These are phyloP conservation scores for Talaromyces pinophilus DNA, from an alignment of 2,329 filamentous ascomycete genomes.

Conservation along the genomic window DNA sequence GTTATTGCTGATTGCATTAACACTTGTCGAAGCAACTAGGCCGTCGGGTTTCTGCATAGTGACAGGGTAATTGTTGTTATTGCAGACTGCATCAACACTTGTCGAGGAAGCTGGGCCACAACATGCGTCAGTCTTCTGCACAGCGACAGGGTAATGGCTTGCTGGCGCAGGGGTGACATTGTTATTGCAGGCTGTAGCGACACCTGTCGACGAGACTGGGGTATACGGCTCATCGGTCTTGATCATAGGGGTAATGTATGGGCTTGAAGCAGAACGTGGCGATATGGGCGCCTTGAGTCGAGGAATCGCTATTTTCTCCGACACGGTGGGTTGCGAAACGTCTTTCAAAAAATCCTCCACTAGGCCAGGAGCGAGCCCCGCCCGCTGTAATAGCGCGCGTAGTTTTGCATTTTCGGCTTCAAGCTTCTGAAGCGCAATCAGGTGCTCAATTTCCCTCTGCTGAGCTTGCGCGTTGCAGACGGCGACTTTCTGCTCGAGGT, in stretches of 20 bases:
- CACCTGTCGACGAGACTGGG: neutral
- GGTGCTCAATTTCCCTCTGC: conserved; percentile 37
- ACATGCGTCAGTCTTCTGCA: neutral
- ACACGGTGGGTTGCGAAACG: conserved; percentile 26
- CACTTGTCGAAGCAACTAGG: neutral
- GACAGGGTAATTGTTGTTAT: neutral
- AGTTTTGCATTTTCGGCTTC: conserved; percentile 39
- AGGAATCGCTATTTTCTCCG: conserved; percentile 40
- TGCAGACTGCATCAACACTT: neutral
- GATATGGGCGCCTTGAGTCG: conserved; percentile 28
- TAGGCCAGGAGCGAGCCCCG: conserved; percentile 30
- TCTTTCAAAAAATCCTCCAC: conserved; percentile 34
- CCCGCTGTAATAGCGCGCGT: conserved; percentile 29
- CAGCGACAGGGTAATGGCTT: neutral
- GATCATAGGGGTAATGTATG: neutral
- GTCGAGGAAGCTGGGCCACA: neutral
- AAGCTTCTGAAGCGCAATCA: conserved; percentile 37
- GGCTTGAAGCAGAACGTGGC: conserved; percentile 8
- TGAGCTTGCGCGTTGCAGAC: conserved; percentile 32
- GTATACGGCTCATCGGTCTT: conserved; percentile 3
- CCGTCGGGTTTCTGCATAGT: neutral
- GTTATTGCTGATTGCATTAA: neutral
- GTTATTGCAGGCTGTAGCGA: neutral
- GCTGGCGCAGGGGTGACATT: neutral
- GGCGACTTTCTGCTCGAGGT: conserved; percentile 38